These are phyloP conservation scores for Phytophthora foliorum DNA, from an alignment of 352 stramenopile species.

Conservation along the genomic window DNA sequence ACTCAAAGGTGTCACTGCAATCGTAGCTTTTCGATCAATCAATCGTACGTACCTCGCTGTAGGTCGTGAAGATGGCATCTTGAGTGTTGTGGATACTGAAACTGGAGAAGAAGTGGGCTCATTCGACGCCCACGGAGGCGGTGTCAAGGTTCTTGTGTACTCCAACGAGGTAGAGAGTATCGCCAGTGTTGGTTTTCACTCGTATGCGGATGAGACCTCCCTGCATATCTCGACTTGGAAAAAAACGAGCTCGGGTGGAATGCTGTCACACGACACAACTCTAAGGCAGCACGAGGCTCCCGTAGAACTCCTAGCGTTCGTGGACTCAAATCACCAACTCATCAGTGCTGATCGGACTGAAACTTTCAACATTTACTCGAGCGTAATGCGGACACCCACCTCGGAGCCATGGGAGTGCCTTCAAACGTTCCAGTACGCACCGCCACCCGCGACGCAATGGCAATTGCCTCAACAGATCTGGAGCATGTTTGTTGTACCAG, in stretches of 20 bases:
- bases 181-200: conserved; percentile 66
- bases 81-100: conserved; percentile 67
- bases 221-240: conserved; percentile 66
- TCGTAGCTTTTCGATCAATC: conserved; percentile 56
- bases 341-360: conserved; percentile 60
- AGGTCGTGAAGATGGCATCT: conserved; percentile 63
- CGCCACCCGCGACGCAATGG: conserved; percentile 27
- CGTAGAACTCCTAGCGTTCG: conserved; percentile 56
- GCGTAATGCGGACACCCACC: conserved; percentile 52
- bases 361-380: conserved; percentile 58
- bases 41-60: conserved; percentile 65
- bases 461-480: conserved; percentile 37
- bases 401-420: conserved; percentile 63
- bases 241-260: conserved; percentile 40
- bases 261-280: conserved; percentile 42
- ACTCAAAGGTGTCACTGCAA: conserved; percentile 60
- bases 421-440: conserved; percentile 45
- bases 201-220: conserved; percentile 76
- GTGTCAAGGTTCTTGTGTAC: conserved; percentile 61
- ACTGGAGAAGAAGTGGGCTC: conserved; percentile 49
- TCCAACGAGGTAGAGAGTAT: conserved; percentile 61
- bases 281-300: conserved; percentile 50
- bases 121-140: conserved; percentile 68
- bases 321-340: conserved; percentile 71
- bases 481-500: conserved; percentile 54